Percentiles rank a stretch among this genome's conserved stretches.
phyloP scores from a whole-genome alignment of 2,329 filamentous ascomycete species.

The Claviceps pazoutovae region DNA sequence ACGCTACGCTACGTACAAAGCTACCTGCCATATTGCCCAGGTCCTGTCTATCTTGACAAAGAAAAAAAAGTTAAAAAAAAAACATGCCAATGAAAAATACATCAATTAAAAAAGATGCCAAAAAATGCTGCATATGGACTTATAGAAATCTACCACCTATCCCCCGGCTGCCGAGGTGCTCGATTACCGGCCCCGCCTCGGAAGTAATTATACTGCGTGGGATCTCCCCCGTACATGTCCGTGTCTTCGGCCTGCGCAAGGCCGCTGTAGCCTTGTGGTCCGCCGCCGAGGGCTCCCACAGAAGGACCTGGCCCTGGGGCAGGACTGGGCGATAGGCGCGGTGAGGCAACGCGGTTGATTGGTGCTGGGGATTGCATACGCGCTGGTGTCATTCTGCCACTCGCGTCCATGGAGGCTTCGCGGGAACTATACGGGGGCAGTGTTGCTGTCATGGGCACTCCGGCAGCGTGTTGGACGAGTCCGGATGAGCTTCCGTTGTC shows the following conservation, averaged over 20 bases:
- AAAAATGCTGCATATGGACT: too few species aligned
- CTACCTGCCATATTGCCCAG: too few species aligned
- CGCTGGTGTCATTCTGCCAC: slow-evolving; percentile 12
- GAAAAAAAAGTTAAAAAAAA: neutral
- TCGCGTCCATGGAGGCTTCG: slow-evolving; percentile 11
- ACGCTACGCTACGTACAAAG: too few species aligned
- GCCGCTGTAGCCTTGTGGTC: slow-evolving; percentile 44
- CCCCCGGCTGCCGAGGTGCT: slow-evolving; percentile 18
- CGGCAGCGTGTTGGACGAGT: slow-evolving; percentile 38
- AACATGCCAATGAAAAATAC: neutral
- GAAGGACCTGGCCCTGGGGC: slow-evolving; percentile 25
- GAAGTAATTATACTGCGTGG: slow-evolving; percentile 44
- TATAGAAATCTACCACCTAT: slow-evolving; percentile 21
- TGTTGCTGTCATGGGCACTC: slow-evolving; percentile 28
- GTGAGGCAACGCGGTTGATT: neutral
- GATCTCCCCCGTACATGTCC: slow-evolving; percentile 23
- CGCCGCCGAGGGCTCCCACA: slow-evolving; percentile 39
- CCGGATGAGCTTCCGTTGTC: slow-evolving; percentile 40
- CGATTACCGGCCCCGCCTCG: slow-evolving; percentile 21
- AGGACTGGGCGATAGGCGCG: neutral
- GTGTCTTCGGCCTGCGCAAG: slow-evolving; percentile 39
- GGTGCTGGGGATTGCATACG: slow-evolving; percentile 8
- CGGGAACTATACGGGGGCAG: slow-evolving; percentile 13
- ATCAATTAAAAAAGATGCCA: neutral
- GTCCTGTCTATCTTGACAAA: too few species aligned